These are phyloP conservation scores for Skeletonema menzelii DNA, from an alignment of 108 stramenopile genomes.

Conservation along the genomic window DNA sequence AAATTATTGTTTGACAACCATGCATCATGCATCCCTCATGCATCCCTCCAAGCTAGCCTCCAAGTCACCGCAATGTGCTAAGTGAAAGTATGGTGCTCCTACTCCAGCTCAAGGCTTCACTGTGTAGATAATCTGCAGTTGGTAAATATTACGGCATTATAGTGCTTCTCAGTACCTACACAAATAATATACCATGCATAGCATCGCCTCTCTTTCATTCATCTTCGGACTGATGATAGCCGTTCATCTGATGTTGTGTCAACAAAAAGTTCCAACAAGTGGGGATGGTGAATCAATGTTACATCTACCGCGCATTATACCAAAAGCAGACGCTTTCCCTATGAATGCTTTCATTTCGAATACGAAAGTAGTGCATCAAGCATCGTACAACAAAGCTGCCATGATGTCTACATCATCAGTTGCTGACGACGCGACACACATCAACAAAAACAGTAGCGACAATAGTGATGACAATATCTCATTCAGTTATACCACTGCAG, in stretches of 20 bases:
- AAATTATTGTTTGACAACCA: no score
- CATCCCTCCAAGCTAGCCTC: no score
- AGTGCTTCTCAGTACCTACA: no score
- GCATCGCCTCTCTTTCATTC: background rate
- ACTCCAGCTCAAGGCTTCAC: no score
- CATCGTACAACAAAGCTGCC: background rate
- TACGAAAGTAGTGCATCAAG: background rate
- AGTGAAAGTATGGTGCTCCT: no score
- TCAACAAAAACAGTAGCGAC: background rate
- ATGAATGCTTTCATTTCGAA: background rate
- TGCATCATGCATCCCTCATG: no score
- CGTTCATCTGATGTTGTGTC: background rate
- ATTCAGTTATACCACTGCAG: slow-evolving; percentile 41
- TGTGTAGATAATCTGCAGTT: no score
- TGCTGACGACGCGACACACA: background rate
- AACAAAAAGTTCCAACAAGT: background rate
- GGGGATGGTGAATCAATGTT: background rate
- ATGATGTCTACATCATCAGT: background rate
- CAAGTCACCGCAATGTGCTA: no score
- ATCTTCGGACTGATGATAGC: background rate
- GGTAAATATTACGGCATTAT: no score
- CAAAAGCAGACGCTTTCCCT: background rate
- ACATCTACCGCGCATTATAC: background rate
- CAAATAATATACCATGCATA: background rate
- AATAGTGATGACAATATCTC: background rate